Evolutionary conservation across 192 early-diverging fungal genomes (phyloP), one percentile per base, ranked within the genome.

Genomic region (Mortierella antarctica): DNA sequence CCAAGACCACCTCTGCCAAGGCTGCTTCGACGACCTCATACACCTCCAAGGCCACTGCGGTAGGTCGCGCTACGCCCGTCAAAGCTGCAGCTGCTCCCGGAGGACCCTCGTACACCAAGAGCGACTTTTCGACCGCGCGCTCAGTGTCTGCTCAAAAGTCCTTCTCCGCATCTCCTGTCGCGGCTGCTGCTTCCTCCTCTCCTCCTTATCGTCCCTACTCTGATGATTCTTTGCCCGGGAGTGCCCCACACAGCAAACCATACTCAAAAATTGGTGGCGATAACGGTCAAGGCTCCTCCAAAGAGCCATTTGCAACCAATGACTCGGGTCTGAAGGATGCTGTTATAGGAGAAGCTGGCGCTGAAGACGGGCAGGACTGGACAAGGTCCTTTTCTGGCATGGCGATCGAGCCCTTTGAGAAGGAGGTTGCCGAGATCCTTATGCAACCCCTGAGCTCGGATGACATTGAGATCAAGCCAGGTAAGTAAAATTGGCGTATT

Each of bases 401-500:
- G 70, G 87, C 92, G 7, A 61, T 82, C 9, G 86, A 94, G 67
- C 90, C 93, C 13, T 98, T 98, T 62, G 85, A 92, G 7, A 67
- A 82, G 20, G 88, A 92, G 15, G 88, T 93, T 60, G 82, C 86
- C 57, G 90, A 95, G 4, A 69, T 93, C 9, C 82, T 98, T 62
- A 83, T 94, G 88, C 87, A 86, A 40, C 90, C 91, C 9, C 68
- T 98, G 6, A 60, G 85, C n/a, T 81, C 87, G n/a, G 84, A 84
- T 12, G 97, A 98, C 73, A 86, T 98, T 54, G 97, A 98, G 85
- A 93, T 97, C 67, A 96, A 94, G 80, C 97, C 96, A 61, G 92
- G 93, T 93, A 87, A 17, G 31, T 31, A 31, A 31, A 31, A 31
- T 31, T 31, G 31, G 45, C 47, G 51, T 2, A 46, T 42, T 51